These are phyloP conservation scores for Mycena vitilis DNA, from an alignment of 768 basidiomycete genomes.

Conservation along the genomic window DNA sequence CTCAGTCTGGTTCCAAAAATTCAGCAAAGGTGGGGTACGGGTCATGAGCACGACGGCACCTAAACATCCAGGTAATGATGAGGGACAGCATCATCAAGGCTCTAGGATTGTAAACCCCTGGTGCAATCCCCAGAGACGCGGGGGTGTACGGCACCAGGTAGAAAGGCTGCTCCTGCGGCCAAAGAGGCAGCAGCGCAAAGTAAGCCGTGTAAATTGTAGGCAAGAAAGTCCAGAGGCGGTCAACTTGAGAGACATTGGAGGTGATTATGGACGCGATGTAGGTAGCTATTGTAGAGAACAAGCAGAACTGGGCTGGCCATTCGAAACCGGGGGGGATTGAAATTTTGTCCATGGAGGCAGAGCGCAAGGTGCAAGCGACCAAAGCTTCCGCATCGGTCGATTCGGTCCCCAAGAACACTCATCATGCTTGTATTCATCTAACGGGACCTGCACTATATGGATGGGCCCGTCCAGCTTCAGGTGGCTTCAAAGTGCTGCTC, in stretches of 20 bases:
- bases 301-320: conserved; percentile 76
- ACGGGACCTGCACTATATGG: no score
- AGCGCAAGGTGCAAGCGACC: neutral
- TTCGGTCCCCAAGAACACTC: no score
- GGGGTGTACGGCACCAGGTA: conserved; percentile 69
- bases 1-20: conserved; percentile 50
- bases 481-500: no score
- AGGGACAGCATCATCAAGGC: conserved; percentile 81
- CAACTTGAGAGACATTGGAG: conserved; percentile 88
- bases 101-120: conserved; percentile 72
- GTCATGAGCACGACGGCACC: conserved; percentile 47
- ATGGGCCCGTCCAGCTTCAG: no score
- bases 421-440: no score
- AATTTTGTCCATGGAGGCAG: conserved; percentile 8
- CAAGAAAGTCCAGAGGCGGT: conserved; percentile 83
- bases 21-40: conserved; percentile 25
- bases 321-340: conserved; percentile 51
- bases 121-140: conserved; percentile 52
- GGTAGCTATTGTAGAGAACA: conserved; percentile 56
- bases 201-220: conserved; percentile 88
- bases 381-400: no score
- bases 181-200: conserved; percentile 80
- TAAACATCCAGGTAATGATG: conserved; percentile 74
- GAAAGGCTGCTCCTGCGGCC: conserved; percentile 54
- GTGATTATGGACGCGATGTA: conserved; percentile 76